Evolutionary conservation across 2,329 filamentous ascomycete genomes (phyloP).

Genomic region (Lasiodiplodia citricola): DNA sequence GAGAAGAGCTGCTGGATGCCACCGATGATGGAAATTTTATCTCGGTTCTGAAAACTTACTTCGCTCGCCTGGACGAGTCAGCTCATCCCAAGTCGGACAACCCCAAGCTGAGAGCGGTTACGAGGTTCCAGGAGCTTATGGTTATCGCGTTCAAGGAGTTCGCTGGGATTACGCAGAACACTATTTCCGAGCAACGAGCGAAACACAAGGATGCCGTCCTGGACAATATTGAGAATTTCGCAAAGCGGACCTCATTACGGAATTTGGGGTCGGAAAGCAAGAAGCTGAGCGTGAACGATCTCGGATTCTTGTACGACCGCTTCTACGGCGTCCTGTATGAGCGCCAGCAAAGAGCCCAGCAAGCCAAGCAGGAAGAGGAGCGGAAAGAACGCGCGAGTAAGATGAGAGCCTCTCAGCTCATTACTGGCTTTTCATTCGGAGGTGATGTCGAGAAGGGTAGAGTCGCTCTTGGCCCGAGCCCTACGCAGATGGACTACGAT

Average conservation of each 20-base stretch:
- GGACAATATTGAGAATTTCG: constrained; percentile 95
- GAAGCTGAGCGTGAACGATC: constrained; percentile 80
- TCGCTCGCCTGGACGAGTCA: constrained; percentile 89
- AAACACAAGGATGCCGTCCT: constrained; percentile 95
- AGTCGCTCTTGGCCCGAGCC: constrained; percentile 86
- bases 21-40: constrained; percentile 96
- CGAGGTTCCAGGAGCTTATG: constrained; percentile 97
- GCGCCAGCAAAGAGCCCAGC: constrained; percentile 79
- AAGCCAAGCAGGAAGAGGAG: constrained; percentile 69
- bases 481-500: constrained; percentile 95
- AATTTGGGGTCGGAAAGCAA: constrained; percentile 97
- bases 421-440: constrained; percentile 53
- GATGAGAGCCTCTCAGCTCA: constrained; percentile 57
- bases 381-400: constrained; percentile 71
- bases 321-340: constrained; percentile 95
- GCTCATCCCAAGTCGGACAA: constrained; percentile 96
- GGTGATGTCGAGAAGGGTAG: constrained; percentile 76
- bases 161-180: constrained; percentile 90
- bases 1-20: constrained; percentile 91
- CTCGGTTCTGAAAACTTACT: constrained; percentile 93
- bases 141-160: constrained; percentile 99
- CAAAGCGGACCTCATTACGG: constrained; percentile 93
- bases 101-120: constrained; percentile 89
- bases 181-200: constrained; percentile 83
- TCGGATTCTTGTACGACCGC: constrained; percentile 88